These are phyloP conservation scores for Aspergillus sp. DNA, from an alignment of 2,329 filamentous ascomycete genomes.

Conservation along the genomic window DNA sequence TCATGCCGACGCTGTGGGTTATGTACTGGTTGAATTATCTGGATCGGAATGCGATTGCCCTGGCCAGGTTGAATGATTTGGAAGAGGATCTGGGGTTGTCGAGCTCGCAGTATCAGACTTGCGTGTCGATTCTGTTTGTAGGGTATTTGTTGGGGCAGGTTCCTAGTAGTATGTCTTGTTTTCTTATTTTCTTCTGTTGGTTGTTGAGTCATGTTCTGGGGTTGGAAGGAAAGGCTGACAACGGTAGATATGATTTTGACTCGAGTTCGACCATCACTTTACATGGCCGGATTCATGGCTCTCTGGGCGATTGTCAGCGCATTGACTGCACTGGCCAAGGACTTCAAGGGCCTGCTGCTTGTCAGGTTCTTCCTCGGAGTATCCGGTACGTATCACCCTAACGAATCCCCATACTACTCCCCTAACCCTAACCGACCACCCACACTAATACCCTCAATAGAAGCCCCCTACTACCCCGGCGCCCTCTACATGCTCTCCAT, in stretches of 20 bases:
- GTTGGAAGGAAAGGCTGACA: too few relatives aligned
- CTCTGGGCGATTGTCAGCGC: constrained; percentile 31
- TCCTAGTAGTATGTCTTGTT: constrained; percentile 15
- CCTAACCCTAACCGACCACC: not conserved
- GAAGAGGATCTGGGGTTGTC: constrained; percentile 27
- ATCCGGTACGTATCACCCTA: constrained; percentile 3
- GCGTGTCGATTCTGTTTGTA: constrained; percentile 26
- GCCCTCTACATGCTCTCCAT: constrained; percentile 63
- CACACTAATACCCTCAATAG: not conserved
- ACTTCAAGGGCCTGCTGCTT: constrained; percentile 40
- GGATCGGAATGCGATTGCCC: constrained; percentile 32
- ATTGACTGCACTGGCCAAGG: constrained; percentile 33
- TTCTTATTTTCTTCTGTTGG: not conserved
- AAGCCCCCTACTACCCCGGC: not conserved
- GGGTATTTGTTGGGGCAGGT: constrained; percentile 22
- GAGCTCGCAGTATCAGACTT: constrained; percentile 31
- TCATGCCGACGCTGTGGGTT: constrained; percentile 42
- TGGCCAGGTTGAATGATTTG: constrained; percentile 29
- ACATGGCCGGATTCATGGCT: constrained; percentile 39
- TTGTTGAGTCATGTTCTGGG: not conserved
- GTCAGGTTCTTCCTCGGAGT: constrained; percentile 40
- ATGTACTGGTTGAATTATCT: constrained; percentile 34
- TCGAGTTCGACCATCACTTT: constrained; percentile 41
- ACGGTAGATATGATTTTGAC: constrained; percentile 32
- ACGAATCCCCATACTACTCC: not conserved